These are phyloP conservation scores for Peniophora sp. DNA, from an alignment of 1,284 basidiomycete genomes.

Conservation along the genomic window DNA sequence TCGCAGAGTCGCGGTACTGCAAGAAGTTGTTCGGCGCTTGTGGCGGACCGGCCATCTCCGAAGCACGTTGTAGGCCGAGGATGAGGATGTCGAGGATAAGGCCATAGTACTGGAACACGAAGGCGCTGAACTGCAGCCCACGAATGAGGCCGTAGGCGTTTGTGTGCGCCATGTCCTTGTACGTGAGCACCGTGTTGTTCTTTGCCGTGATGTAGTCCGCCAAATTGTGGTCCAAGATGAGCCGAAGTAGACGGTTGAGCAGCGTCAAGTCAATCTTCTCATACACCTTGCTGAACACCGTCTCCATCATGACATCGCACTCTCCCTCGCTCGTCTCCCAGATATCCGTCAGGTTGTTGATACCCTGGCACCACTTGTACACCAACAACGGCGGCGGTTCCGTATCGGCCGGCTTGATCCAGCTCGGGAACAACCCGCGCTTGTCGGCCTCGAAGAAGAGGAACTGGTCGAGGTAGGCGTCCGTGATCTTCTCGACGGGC, in stretches of 20 bases:
- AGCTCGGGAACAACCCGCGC: slow-evolving; percentile 90
- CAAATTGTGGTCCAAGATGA: slow-evolving; percentile 95
- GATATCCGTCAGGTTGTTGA: slow-evolving; percentile 89
- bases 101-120: slow-evolving; percentile 96
- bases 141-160: slow-evolving; percentile 91
- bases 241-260: slow-evolving; percentile 85
- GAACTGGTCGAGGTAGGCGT: slow-evolving; percentile 93
- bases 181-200: slow-evolving; percentile 91
- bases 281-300: slow-evolving; percentile 90
- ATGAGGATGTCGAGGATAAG: slow-evolving; percentile 88
- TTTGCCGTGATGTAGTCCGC: slow-evolving; percentile 98
- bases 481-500: slow-evolving; percentile 97
- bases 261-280: slow-evolving; percentile 96
- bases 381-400: slow-evolving; percentile 94
- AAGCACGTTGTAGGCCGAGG: slow-evolving; percentile 88
- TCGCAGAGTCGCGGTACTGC: slow-evolving; percentile 88
- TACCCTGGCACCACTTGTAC: slow-evolving; percentile 96
- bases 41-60: slow-evolving; percentile 95
- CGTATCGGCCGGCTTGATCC: slow-evolving; percentile 96
- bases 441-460: slow-evolving; percentile 93
- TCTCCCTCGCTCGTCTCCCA: slow-evolving; percentile 97
- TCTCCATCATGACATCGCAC: slow-evolving; percentile 97
- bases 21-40: slow-evolving; percentile 95
- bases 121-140: slow-evolving; percentile 92
- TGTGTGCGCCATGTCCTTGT: slow-evolving; percentile 92